These are phyloP conservation scores for Ogataea nonfermentans DNA, from an alignment of 805 yeast genomes.

Conservation along the genomic window DNA sequence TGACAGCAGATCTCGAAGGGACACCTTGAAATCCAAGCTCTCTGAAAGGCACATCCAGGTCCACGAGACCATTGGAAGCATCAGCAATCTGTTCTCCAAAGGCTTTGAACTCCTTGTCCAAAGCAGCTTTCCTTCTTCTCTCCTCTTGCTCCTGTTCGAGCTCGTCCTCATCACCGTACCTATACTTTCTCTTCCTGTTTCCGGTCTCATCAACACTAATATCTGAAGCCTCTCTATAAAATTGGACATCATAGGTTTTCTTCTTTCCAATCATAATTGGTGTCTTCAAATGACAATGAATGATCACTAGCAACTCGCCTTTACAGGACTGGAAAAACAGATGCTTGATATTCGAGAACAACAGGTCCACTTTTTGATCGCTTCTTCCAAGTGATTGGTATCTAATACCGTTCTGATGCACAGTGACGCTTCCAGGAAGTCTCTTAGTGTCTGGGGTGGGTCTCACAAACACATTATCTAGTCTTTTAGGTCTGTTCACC, in stretches of 20 bases:
- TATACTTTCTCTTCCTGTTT: conserved; percentile 78
- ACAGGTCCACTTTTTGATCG: conserved; percentile 83
- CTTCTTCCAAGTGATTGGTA: conserved; percentile 82
- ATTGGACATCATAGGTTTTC: conserved; percentile 93
- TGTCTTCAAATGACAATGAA: conserved; percentile 87
- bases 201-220: conserved; percentile 97
- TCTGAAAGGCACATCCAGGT: conserved; percentile 91
- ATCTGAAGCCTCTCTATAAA: conserved; percentile 95
- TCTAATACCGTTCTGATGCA: conserved; percentile 94
- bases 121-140: conserved; percentile 82
- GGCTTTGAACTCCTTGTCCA: conserved; percentile 86
- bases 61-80: conserved; percentile 77
- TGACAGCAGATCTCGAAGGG: conserved; percentile 90
- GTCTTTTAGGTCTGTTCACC: conserved; percentile 77
- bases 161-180: conserved; percentile 98
- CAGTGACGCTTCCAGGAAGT: conserved; percentile 83
- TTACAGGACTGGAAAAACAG: conserved; percentile 94
- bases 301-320: conserved; percentile 87
- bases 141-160: conserved; percentile 98
- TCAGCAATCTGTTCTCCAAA: conserved; percentile 92
- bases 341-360: conserved; percentile 89
- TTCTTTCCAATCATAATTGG: conserved; percentile 96
- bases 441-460: conserved; percentile 98
- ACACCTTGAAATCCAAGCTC: conserved; percentile 98
- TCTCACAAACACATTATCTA: conserved; percentile 86